A percentile compares a stretch with the other conserved stretches of the same genome.
Conservation (phyloP, 139 green algal species). For the Tetraselmis chui region DNA sequence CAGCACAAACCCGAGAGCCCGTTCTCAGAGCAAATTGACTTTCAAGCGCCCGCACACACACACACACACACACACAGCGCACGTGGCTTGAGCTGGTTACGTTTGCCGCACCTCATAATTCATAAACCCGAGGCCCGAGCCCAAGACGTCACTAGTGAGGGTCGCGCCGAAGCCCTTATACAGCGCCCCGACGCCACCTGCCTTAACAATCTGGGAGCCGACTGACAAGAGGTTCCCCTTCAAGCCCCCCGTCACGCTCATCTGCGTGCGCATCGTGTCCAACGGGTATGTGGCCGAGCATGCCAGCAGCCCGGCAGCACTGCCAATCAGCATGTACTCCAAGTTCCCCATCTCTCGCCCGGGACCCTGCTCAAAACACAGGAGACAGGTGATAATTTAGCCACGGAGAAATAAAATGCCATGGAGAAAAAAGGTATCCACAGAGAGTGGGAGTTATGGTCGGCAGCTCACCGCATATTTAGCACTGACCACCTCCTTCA, state of each 20-base stretch:
- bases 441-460: background rate
- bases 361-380: background rate
- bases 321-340: background rate
- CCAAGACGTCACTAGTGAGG: background rate
- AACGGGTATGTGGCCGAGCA: background rate
- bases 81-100: too few species aligned
- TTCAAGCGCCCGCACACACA: too few species aligned
- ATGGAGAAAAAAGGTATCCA: too few species aligned
- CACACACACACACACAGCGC: too few species aligned
- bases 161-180: background rate
- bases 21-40: too few species aligned
- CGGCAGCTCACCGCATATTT: background rate
- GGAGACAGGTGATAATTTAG: too few species aligned
- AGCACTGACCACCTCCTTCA: slow-evolving; percentile 17
- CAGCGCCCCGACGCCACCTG: background rate
- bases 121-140: background rate
- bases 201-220: background rate
- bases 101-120: background rate
- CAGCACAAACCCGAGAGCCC: too few species aligned
- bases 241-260: background rate
- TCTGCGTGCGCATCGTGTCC: background rate
- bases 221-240: background rate
- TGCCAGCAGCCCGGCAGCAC: background rate
- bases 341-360: background rate
- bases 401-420: too few species aligned